These are phyloP conservation scores for Escovopsis sp. DNA, from an alignment of 2,329 filamentous ascomycete species.

Conservation along the genomic window DNA sequence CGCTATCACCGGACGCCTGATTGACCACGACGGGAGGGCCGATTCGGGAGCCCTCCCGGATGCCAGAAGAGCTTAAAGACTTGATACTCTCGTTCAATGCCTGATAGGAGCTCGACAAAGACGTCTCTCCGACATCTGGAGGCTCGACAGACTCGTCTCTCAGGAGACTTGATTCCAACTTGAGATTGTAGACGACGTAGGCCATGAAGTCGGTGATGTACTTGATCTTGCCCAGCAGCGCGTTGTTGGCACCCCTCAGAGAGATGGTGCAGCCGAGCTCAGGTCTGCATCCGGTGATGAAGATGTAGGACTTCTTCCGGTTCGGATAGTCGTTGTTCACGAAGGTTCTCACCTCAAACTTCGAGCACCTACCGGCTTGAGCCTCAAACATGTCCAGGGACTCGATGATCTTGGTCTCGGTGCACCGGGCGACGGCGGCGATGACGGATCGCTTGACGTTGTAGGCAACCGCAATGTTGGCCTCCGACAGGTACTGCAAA, in stretches of 20 bases:
- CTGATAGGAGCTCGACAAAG: conserved; percentile 25
- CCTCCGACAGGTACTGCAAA: conserved; percentile 72
- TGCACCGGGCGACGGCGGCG: conserved; percentile 84
- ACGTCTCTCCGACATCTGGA: conserved; percentile 42
- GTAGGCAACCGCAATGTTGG: conserved; percentile 83
- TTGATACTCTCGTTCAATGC: conserved; percentile 25
- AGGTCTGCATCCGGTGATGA: conserved; percentile 76
- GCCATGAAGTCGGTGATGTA: conserved; percentile 96
- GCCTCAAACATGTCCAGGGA: conserved; percentile 75
- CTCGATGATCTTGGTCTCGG: conserved; percentile 82
- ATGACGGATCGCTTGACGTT: conserved; percentile 95
- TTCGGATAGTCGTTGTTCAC: conserved; percentile 61
- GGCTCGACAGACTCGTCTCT: conserved; percentile 83
- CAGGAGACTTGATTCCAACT: conserved; percentile 87
- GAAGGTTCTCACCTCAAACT: conserved; percentile 92
- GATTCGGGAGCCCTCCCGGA: conserved; percentile 13
- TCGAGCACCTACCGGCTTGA: conserved; percentile 64
- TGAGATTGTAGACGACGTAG: conserved; percentile 95
- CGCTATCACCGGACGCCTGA: conserved; percentile 23
- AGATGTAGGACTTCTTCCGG: conserved; percentile 88
- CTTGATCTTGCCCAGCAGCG: conserved; percentile 66
- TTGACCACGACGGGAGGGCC: conserved; percentile 19
- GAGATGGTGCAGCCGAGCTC: conserved; percentile 92
- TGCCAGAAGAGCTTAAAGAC: conserved; percentile 18
- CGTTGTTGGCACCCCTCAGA: conserved; percentile 63